Evolutionary conservation across 2,329 filamentous ascomycete species (phyloP), one percentile per base, ranked within the genome.

Genomic region (Neodidymelliopsis sp.): DNA sequence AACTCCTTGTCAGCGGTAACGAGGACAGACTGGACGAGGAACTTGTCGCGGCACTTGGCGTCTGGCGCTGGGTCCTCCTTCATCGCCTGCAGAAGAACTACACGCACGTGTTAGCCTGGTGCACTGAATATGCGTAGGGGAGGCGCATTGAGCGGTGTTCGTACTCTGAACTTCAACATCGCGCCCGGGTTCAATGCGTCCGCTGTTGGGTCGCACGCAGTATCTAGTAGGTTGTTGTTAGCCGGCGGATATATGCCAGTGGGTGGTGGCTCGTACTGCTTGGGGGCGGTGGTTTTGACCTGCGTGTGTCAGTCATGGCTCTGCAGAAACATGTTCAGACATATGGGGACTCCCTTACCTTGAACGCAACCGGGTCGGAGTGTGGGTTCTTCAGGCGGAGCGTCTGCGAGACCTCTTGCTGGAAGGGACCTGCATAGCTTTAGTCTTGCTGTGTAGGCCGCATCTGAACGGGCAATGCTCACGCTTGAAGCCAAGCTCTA

Each of bases 221-320:
- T 99, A 99, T 81, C 93, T 97, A 67, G 52, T 68, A 50, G 45
- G 56, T 37, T 47, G 30, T 49, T 44, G 58, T 61, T 53, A 66
- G 57, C 46, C 24, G 49, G 27, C 35, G 58, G 57, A 41, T 47
- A 43, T 29, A 41, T 27, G 19, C 56, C 50, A 53, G 55, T 49
- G 57, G 57, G 44, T 31, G 49, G 15, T 52, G 49, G 47, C 38
- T 75, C 88, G 70, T 89, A 99, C 93, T 97, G 94, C 79, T 97
- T 97, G 24, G 94, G 94, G 38, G 94, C 94, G 56, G 94, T 99
- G 37, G 94, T 99, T 86, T 99, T 99, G 76, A 99, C 94, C 91
- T 96, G 64, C 24, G 30, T 27, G n/a, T 29, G 31, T 39, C 22
- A 49, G 46, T 25, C 16, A 4, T 30, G 18, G 7, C 4, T 38